Conservation (phyloP, 140 eudicot species). For the Erigeron philadelphicus region DNA sequence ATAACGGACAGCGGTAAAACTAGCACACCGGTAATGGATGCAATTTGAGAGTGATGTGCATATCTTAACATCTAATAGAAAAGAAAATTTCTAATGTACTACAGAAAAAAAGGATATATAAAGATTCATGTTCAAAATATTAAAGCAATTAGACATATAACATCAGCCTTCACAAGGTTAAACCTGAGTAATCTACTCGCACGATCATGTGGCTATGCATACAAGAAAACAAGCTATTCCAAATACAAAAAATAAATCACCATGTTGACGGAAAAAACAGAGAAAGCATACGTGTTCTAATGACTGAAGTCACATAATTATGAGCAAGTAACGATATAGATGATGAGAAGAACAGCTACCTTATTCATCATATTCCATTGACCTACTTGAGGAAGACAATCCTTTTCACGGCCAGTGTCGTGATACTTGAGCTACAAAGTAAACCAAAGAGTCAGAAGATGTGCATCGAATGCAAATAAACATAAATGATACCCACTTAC, state of each 20-base stretch:
- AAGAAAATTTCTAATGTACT: not conserved
- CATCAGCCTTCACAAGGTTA: too few relatives aligned
- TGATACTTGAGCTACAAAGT: constrained; percentile 76
- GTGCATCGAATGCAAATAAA: not conserved
- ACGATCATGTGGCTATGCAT: not conserved
- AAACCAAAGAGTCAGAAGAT: constrained; percentile 10
- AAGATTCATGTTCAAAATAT: too few relatives aligned
- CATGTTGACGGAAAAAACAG: too few relatives aligned
- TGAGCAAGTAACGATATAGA: not conserved
- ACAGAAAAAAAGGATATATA: not conserved
- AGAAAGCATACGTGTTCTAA: not conserved
- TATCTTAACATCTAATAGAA: not conserved
- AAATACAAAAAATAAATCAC: not conserved
- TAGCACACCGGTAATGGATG: not conserved
- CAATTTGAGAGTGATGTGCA: not conserved
- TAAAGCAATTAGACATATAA: too few relatives aligned
- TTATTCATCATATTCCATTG: constrained; percentile 99
- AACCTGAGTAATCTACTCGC: too few relatives aligned
- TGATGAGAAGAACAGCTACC: constrained; percentile 27
- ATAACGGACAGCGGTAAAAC: not conserved
- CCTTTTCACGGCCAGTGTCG: constrained; percentile 88
- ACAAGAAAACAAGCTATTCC: not conserved
- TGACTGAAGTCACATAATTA: not conserved
- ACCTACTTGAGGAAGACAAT: constrained; percentile 89
- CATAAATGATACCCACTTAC: constrained; percentile 29